These are phyloP conservation scores for Exserohilum rostratum DNA, from an alignment of 2,329 filamentous ascomycete genomes.

Conservation along the genomic window DNA sequence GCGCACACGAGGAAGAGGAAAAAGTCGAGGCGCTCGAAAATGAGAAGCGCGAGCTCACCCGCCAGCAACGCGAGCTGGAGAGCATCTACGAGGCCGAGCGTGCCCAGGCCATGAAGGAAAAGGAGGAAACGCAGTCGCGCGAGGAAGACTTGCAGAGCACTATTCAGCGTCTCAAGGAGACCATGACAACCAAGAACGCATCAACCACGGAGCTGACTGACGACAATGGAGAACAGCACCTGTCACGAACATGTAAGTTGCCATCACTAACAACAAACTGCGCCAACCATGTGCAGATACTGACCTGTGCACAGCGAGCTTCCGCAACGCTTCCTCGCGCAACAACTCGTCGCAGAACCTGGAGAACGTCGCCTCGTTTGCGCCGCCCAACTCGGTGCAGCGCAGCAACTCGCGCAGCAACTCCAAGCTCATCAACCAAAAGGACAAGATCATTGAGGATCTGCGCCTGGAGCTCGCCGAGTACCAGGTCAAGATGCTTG, in stretches of 20 bases:
- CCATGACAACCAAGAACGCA: slow-evolving; percentile 74
- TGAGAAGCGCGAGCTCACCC: slow-evolving; percentile 81
- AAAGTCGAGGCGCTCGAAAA: slow-evolving; percentile 79
- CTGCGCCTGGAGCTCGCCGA: slow-evolving; percentile 91
- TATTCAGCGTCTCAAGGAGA: slow-evolving; percentile 91
- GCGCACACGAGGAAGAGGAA: slow-evolving; percentile 83
- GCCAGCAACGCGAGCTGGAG: slow-evolving; percentile 89
- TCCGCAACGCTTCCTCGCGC: slow-evolving; percentile 52
- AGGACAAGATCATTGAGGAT: slow-evolving; percentile 94
- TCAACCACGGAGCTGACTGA: slow-evolving; percentile 53
- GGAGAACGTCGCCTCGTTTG: slow-evolving; percentile 81
- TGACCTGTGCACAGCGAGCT: slow-evolving; percentile 46
- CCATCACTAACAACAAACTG: not conserved
- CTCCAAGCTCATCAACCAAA: slow-evolving; percentile 89
- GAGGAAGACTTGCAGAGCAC: slow-evolving; percentile 91
- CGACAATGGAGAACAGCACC: slow-evolving; percentile 52
- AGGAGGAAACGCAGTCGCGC: slow-evolving; percentile 81
- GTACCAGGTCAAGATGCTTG: slow-evolving; percentile 91
- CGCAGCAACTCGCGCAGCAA: slow-evolving; percentile 89
- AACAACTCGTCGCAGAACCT: slow-evolving; percentile 66
- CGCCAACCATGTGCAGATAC: slow-evolving; percentile 8
- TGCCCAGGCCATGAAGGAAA: slow-evolving; percentile 85
- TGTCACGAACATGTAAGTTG: slow-evolving; percentile 59
- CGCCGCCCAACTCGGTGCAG: slow-evolving; percentile 81
- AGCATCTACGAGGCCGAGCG: slow-evolving; percentile 90